These are phyloP conservation scores for Discostella stelligeroides DNA, from an alignment of 108 stramenopile genomes.

Conservation along the genomic window DNA sequence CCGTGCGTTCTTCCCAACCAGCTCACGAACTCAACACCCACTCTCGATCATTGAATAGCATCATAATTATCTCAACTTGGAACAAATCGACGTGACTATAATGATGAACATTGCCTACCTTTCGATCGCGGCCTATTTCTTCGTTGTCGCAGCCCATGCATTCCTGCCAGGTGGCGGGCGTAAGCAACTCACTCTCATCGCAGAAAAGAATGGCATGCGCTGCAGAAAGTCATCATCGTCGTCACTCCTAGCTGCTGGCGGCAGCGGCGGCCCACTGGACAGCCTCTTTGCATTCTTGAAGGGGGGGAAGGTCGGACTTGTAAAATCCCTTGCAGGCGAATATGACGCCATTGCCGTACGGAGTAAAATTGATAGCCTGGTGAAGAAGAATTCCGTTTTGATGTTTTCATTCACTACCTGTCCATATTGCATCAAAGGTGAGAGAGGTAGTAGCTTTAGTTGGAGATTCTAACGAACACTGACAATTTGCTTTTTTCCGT, in stretches of 20 bases:
- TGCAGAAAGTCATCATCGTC: too few relatives aligned
- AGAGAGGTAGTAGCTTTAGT: neutral
- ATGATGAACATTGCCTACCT: neutral
- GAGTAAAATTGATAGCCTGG: constrained; percentile 59
- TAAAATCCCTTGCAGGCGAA: constrained; percentile 80
- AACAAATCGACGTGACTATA: too few relatives aligned
- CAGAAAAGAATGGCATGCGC: too few relatives aligned
- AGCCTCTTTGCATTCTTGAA: constrained; percentile 53
- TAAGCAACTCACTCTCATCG: too few relatives aligned
- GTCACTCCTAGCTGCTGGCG: neutral
- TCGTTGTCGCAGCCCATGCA: neutral
- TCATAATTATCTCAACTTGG: too few relatives aligned
- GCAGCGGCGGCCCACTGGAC: neutral
- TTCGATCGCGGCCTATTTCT: neutral
- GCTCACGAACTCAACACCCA: too few relatives aligned
- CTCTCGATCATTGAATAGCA: too few relatives aligned
- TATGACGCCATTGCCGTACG: constrained; percentile 73
- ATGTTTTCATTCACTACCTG: constrained; percentile 76
- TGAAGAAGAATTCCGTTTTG: constrained; percentile 67
- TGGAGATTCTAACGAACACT: too few relatives aligned
- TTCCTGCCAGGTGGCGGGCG: neutral
- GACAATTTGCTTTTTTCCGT: too few relatives aligned
- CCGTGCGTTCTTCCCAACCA: too few relatives aligned
- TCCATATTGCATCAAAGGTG: constrained; percentile 85
- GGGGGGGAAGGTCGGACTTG: constrained; percentile 81